Conservation (phyloP, 805 yeast species). For the Saturnispora sanitii region DNA sequence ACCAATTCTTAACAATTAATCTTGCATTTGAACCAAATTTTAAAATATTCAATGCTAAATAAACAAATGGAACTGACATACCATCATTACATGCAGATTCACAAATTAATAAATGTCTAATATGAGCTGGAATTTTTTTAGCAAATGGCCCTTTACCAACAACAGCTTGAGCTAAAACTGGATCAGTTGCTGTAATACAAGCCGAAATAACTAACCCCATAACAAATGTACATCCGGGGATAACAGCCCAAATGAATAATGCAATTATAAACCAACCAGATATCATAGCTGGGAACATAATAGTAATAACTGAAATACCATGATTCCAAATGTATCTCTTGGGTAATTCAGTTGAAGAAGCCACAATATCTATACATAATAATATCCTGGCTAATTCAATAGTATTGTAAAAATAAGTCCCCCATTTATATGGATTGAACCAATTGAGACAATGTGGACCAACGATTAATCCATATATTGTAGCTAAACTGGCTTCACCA, state of each 20-base stretch:
- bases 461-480: constrained; percentile 47
- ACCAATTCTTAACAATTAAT: constrained; percentile 50
- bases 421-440: constrained; percentile 47
- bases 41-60: constrained; percentile 44
- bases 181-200: constrained; percentile 69
- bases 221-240: constrained; percentile 45
- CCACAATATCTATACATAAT: constrained; percentile 56
- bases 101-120: constrained; percentile 51
- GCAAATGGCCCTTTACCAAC: constrained; percentile 65
- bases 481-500: constrained; percentile 56
- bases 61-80: constrained; percentile 58
- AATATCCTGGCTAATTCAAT: constrained; percentile 51
- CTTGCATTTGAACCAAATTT: constrained; percentile 38
- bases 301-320: constrained; percentile 42
- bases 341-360: constrained; percentile 63
- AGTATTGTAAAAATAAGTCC: constrained; percentile 41
- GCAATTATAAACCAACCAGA: constrained; percentile 58
- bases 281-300: constrained; percentile 60
- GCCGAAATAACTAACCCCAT: constrained; percentile 54
- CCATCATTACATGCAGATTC: constrained; percentile 73
- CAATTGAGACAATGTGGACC: constrained; percentile 51
- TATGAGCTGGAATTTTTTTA: constrained; percentile 46
- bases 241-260: constrained; percentile 47
- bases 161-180: constrained; percentile 60
- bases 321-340: constrained; percentile 48